phyloP scores from a whole-genome alignment of 352 stramenopile genomes.

The Globisporangium orthogonon region DNA sequence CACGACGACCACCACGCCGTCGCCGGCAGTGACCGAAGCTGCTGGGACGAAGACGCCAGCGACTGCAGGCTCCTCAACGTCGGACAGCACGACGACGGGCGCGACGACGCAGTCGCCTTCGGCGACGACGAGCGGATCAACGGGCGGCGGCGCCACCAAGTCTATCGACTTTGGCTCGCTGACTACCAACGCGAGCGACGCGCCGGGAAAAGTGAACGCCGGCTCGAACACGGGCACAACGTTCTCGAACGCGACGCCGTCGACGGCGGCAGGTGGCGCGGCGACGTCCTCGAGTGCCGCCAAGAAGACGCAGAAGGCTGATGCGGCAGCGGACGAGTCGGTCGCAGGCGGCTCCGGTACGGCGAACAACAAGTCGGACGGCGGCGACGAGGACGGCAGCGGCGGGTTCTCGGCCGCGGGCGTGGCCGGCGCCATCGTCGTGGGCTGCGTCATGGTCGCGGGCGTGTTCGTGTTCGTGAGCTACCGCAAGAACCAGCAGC shows the following conservation, averaged over 20 bases:
- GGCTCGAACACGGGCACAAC: constrained; percentile 11
- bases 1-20: not conserved
- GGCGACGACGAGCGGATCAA: not conserved
- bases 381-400: not conserved
- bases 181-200: constrained; percentile 1
- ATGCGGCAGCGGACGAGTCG: constrained; percentile 2
- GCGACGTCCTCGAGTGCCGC: constrained; percentile 3
- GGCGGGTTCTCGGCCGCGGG: constrained; percentile 43
- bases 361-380: constrained; percentile 32
- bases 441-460: constrained; percentile 45
- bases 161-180: constrained; percentile 13
- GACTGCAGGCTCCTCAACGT: constrained; percentile 4
- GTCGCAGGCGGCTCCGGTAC: constrained; percentile 6
- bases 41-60: not conserved
- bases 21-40: constrained; percentile 1
- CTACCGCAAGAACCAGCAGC: constrained; percentile 75
- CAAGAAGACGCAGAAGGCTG: not conserved
- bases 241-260: constrained; percentile 12
- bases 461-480: constrained; percentile 34
- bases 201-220: constrained; percentile 9
- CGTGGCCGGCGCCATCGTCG: constrained; percentile 48
- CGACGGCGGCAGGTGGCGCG: not conserved
- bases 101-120: not conserved
- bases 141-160: not conserved
- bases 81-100: not conserved